These are phyloP conservation scores for Sordariomycetes sp. DNA, from an alignment of 2,329 filamentous ascomycete genomes.

Conservation along the genomic window DNA sequence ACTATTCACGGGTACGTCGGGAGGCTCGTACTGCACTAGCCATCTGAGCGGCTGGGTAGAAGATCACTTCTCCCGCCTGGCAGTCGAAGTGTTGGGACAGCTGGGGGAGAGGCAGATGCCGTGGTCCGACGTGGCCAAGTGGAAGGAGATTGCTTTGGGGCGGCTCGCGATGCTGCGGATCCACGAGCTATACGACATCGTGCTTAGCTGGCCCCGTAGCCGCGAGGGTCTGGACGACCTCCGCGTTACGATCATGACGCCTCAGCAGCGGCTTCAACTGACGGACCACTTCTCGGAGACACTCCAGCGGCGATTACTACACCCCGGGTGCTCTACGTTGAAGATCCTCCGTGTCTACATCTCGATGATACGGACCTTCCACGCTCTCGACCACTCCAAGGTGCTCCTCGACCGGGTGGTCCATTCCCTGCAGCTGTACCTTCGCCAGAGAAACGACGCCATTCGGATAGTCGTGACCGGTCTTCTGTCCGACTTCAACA, in stretches of 20 bases:
- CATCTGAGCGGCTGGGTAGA: conserved; percentile 56
- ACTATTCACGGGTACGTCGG: not conserved
- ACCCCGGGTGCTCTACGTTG: conserved; percentile 63
- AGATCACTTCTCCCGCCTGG: conserved; percentile 50
- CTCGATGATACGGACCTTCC: conserved; percentile 64
- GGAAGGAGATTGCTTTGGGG: conserved; percentile 56
- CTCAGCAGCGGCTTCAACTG: conserved; percentile 54
- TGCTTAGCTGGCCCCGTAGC: conserved; percentile 61
- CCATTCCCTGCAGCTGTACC: conserved; percentile 58
- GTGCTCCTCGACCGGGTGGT: conserved; percentile 66
- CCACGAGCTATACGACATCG: conserved; percentile 65
- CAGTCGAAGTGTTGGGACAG: conserved; percentile 43
- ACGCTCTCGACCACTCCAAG: conserved; percentile 62
- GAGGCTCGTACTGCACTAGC: conserved; percentile 37
- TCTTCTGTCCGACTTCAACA: conserved; percentile 48
- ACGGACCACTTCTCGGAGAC: conserved; percentile 56
- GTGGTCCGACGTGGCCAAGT: conserved; percentile 48
- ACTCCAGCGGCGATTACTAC: conserved; percentile 53
- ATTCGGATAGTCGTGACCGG: conserved; percentile 66
- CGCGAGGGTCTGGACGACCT: conserved; percentile 63
- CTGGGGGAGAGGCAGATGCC: conserved; percentile 29
- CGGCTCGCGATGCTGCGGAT: conserved; percentile 58
- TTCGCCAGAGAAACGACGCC: conserved; percentile 65
- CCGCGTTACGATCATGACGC: conserved; percentile 53
- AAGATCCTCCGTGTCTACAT: conserved; percentile 69